A percentile compares a stretch with the other conserved stretches of the same genome.
Conservation (phyloP, 2,329 filamentous ascomycete species). For the Trichoderma cornu-damae region DNA sequence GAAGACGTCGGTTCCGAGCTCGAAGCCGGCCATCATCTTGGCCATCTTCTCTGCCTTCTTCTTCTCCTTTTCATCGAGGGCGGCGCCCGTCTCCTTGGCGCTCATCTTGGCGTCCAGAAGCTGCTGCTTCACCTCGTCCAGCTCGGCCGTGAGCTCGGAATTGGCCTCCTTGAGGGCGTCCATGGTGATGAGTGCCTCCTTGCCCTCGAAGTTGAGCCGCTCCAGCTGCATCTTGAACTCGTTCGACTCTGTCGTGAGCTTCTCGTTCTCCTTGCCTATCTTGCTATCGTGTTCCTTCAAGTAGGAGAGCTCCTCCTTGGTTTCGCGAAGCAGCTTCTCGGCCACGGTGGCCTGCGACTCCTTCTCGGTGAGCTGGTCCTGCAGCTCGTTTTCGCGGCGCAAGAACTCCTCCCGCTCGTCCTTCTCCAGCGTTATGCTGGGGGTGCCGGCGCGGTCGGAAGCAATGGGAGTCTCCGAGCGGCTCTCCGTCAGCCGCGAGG, state of each 20-base stretch:
- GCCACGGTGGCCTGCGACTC: slow-evolving; percentile 74
- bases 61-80: slow-evolving; percentile 94
- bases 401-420: slow-evolving; percentile 96
- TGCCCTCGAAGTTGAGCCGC: slow-evolving; percentile 90
- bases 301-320: slow-evolving; percentile 77
- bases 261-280: slow-evolving; percentile 85
- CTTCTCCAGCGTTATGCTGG: slow-evolving; percentile 83
- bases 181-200: slow-evolving; percentile 96
- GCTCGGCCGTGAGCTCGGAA: slow-evolving; percentile 79
- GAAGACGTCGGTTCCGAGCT: slow-evolving; percentile 86
- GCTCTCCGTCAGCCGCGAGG: slow-evolving; percentile 50
- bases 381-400: slow-evolving; percentile 89
- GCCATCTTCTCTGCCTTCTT: slow-evolving; percentile 99
- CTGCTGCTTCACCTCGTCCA: slow-evolving; percentile 95
- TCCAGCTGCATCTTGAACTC: slow-evolving; percentile 96
- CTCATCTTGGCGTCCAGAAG: slow-evolving; percentile 94
- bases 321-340: slow-evolving; percentile 75
- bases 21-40: slow-evolving; percentile 99
- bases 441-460: slow-evolving; percentile 80
- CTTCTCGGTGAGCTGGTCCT: slow-evolving; percentile 92
- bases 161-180: slow-evolving; percentile 96
- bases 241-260: slow-evolving; percentile 77
- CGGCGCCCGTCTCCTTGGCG: slow-evolving; percentile 85
- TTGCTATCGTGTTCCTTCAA: slow-evolving; percentile 82
- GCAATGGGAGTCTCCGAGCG: slow-evolving; percentile 59